Evolutionary conservation across 2,329 filamentous ascomycete genomes (phyloP).

Genomic region (Pseudocercospora fuligena): DNA sequence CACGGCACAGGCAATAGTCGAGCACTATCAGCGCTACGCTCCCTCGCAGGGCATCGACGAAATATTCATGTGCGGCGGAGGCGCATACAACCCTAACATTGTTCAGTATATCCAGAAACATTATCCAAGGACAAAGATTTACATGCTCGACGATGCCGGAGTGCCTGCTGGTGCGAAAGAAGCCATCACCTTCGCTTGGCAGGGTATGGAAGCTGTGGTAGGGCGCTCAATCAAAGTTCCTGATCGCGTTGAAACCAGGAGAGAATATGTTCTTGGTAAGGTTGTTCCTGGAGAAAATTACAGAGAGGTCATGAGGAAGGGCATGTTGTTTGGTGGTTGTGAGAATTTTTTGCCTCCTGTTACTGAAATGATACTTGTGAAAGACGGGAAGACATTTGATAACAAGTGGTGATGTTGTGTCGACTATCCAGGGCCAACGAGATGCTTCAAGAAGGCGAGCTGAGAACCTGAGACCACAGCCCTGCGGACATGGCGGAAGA

Average conservation of each 20-base stretch:
- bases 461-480: too few species aligned
- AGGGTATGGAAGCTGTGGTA: constrained; percentile 64
- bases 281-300: constrained; percentile 61
- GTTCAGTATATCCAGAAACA: constrained; percentile 56
- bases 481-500: too few species aligned
- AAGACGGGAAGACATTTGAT: constrained; percentile 54
- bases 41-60: constrained; percentile 54
- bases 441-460: too few species aligned
- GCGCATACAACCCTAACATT: constrained; percentile 64
- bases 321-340: constrained; percentile 56
- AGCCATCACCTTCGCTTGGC: constrained; percentile 64
- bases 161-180: constrained; percentile 64
- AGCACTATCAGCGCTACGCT: constrained; percentile 56
- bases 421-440: too few species aligned
- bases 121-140: constrained; percentile 56
- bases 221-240: constrained; percentile 62
- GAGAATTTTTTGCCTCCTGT: constrained; percentile 52
- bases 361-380: constrained; percentile 57
- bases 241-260: constrained; percentile 58
- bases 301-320: constrained; percentile 57
- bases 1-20: constrained; percentile 63
- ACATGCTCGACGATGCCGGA: constrained; percentile 63
- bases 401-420: constrained; percentile 48
- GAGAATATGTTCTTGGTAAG: constrained; percentile 60
- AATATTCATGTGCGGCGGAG: constrained; percentile 66